Conservation (phyloP, 2,329 filamentous ascomycete species). For the Penicillium brasilianum region DNA sequence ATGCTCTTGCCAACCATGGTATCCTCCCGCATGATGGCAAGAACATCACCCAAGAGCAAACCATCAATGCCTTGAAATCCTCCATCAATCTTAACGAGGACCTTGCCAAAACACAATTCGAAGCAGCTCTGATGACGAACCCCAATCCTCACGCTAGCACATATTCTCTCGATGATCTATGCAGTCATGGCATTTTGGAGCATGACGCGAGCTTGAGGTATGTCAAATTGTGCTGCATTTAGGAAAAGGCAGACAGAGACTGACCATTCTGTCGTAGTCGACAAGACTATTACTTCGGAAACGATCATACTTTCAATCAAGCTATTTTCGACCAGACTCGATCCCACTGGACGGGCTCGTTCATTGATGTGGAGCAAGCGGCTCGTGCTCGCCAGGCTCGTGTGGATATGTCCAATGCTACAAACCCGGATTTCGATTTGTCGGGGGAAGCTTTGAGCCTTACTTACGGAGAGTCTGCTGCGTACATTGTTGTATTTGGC, state of each 20-base stretch:
- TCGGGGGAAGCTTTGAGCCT: background rate
- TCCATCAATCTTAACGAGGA: background rate
- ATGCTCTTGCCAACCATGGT: slow-evolving; percentile 4
- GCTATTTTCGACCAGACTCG: slow-evolving; percentile 12
- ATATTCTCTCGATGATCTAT: slow-evolving; percentile 3
- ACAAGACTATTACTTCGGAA: slow-evolving; percentile 12
- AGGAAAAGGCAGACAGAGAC: no score
- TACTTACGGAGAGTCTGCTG: background rate
- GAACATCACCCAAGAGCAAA: background rate
- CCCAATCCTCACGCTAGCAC: background rate
- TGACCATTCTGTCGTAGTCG: background rate
- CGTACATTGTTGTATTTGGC: background rate
- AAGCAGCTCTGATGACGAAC: background rate
- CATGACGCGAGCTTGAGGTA: slow-evolving; percentile 7
- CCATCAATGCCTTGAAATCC: background rate
- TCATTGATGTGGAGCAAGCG: slow-evolving; percentile 3
- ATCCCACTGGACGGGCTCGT: slow-evolving; percentile 3
- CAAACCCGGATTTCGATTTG: background rate
- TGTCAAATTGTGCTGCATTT: no score
- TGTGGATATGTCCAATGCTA: background rate
- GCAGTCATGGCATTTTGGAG: background rate
- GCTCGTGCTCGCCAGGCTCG: slow-evolving; percentile 5
- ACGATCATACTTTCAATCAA: slow-evolving; percentile 11
- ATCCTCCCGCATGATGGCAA: slow-evolving; percentile 1
- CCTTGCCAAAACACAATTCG: background rate